Evolutionary conservation across 1,139 yeast genomes (phyloP).

Genomic region (Saccharomyces hybrid): DNA sequence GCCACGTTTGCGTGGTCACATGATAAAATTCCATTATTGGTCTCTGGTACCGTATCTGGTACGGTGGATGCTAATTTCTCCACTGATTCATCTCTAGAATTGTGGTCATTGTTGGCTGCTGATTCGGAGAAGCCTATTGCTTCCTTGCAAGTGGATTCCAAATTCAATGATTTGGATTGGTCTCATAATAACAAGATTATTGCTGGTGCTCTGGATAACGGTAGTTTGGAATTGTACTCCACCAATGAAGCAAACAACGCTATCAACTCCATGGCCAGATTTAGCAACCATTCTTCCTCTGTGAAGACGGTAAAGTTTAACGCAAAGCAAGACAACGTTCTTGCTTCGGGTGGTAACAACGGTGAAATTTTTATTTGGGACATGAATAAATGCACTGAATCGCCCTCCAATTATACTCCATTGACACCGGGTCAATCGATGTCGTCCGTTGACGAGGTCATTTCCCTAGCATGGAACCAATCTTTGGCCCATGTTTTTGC

Average conservation of each 20-base stretch:
- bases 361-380: constrained; percentile 93
- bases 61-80: constrained; percentile 87
- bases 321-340: constrained; percentile 59
- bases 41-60: constrained; percentile 90
- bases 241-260: constrained; percentile 43
- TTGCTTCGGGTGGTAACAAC: constrained; percentile 81
- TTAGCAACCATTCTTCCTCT: constrained; percentile 59
- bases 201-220: constrained; percentile 88
- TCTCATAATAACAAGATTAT: constrained; percentile 57
- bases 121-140: constrained; percentile 44
- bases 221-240: constrained; percentile 66
- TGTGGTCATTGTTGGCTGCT: constrained; percentile 60
- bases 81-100: constrained; percentile 64
- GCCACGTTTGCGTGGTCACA: constrained; percentile 95
- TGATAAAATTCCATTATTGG: constrained; percentile 65
- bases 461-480: constrained; percentile 85
- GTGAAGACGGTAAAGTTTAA: constrained; percentile 74
- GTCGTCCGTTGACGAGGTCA: constrained; percentile 76
- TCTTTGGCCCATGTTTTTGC: constrained; percentile 83
- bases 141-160: constrained; percentile 46
- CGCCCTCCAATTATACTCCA: constrained; percentile 40
- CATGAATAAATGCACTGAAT: constrained; percentile 42
- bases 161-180: constrained; percentile 82
- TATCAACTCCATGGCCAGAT: constrained; percentile 40
- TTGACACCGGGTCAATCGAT: constrained; percentile 69